phyloP scores from a whole-genome alignment of 257 asterid genomes.

The Solanum clarkiae region DNA sequence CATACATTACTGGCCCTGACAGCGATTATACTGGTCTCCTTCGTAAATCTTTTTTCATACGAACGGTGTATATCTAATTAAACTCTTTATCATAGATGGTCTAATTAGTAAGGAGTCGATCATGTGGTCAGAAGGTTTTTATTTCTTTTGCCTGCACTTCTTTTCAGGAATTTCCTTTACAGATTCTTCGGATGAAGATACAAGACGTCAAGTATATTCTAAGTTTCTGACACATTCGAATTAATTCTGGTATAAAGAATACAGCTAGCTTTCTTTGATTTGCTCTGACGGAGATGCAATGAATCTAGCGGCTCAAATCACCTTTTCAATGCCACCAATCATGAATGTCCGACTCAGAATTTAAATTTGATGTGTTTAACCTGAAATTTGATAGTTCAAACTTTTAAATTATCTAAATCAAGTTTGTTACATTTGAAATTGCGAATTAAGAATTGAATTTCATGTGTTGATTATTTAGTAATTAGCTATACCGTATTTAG shows the following conservation, averaged over 20 bases:
- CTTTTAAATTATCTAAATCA: background rate
- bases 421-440: background rate
- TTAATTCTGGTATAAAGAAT: background rate
- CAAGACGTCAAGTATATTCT: background rate
- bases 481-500: background rate
- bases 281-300: background rate
- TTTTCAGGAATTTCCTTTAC: background rate
- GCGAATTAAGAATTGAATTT: background rate
- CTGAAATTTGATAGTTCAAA: background rate
- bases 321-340: background rate
- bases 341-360: background rate
- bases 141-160: background rate
- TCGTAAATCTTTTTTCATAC: background rate
- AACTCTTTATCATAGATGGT: background rate
- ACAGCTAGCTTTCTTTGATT: background rate
- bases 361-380: background rate
- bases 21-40: background rate
- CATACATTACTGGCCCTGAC: background rate
- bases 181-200: background rate
- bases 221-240: background rate
- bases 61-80: background rate
- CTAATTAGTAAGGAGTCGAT: background rate
- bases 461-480: background rate
- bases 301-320: background rate
- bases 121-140: background rate